A percentile compares a stretch with the other conserved stretches of the same genome.
These are phyloP conservation scores for Sarocladium strictum DNA, from an alignment of 2,329 filamentous ascomycete species.

Conservation along the genomic window DNA sequence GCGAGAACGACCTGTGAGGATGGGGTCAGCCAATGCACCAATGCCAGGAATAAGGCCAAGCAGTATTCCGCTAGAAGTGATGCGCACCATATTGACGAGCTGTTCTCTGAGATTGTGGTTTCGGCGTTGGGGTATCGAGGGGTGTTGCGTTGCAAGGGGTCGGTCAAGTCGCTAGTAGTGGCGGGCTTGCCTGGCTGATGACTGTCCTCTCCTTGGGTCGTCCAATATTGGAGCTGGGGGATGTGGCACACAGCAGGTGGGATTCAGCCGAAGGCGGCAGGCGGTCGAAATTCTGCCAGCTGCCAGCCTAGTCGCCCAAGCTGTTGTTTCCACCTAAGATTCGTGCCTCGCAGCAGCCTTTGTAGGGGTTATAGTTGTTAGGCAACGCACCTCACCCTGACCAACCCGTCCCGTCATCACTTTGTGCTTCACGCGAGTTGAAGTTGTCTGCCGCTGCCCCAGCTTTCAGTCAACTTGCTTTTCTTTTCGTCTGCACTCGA, in stretches of 20 bases:
- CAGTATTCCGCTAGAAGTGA: neutral
- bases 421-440: neutral
- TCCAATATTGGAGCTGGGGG: constrained; percentile 13
- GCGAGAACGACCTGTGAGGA: constrained; percentile 81
- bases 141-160: constrained; percentile 7
- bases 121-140: neutral
- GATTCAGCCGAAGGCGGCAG: constrained; percentile 11
- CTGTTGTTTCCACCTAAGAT: neutral
- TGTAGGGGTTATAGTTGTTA: neutral
- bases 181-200: constrained; percentile 8
- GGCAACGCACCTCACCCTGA: neutral
- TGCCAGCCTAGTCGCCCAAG: neutral
- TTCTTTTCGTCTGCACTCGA: too few relatives aligned
- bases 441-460: neutral
- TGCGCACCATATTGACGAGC: constrained; percentile 33
- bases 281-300: constrained; percentile 14
- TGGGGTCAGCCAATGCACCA: constrained; percentile 16
- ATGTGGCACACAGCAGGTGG: constrained; percentile 6
- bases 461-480: neutral
- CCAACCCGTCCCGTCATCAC: neutral
- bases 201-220: constrained; percentile 10
- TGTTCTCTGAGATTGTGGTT: constrained; percentile 13
- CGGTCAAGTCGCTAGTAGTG: constrained; percentile 6
- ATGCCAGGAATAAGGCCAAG: neutral
- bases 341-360: neutral